phyloP scores from a whole-genome alignment of 139 green algal genomes.

The Pleodorina starrii region DNA sequence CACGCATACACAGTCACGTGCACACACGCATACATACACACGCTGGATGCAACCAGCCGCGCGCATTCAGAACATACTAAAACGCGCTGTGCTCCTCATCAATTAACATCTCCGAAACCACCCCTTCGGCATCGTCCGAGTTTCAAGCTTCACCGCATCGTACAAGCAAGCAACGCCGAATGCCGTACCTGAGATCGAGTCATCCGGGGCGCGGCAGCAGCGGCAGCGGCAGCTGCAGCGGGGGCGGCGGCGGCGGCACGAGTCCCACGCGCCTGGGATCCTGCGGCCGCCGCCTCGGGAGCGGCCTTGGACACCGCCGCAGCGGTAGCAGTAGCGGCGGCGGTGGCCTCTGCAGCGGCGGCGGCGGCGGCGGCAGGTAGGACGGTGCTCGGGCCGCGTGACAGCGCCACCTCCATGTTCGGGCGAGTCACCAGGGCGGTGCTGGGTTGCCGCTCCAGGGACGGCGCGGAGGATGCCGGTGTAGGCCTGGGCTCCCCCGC shows the following conservation, averaged over 20 bases:
- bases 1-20: neutral
- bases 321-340: neutral
- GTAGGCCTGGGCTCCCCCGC: neutral
- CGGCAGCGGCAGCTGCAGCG: neutral
- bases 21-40: neutral
- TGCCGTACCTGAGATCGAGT: constrained; percentile 2
- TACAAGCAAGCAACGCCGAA: neutral
- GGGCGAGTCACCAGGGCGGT: constrained; percentile 19
- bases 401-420: constrained; percentile 15
- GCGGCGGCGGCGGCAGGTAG: neutral
- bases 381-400: neutral
- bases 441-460: constrained; percentile 26
- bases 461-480: neutral
- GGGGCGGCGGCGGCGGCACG: neutral
- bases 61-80: too few relatives aligned
- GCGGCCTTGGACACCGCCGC: neutral
- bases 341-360: neutral
- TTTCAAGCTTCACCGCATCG: too few relatives aligned
- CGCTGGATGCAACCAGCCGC: neutral
- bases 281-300: neutral
- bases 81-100: too few relatives aligned
- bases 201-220: neutral
- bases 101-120: too few relatives aligned
- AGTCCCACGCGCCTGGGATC: too few relatives aligned
- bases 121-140: too few relatives aligned